Conservation (phyloP, 345 rosid genomes). For the Adansonia digitata region DNA sequence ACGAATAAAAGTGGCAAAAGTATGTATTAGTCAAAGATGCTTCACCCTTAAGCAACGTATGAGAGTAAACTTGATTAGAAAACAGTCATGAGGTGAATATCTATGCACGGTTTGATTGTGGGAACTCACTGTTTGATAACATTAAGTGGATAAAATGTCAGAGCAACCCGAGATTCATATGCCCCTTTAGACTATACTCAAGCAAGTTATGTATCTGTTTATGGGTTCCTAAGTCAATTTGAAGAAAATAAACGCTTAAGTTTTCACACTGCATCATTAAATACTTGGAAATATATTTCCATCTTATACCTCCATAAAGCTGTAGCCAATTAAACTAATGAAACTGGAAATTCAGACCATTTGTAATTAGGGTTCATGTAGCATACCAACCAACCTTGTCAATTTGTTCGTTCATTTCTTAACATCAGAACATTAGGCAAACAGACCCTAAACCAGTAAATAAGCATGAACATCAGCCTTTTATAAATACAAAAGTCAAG, state of each 20-base stretch:
- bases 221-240: neutral
- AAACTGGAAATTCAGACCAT: neutral
- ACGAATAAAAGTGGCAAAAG: neutral
- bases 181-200: neutral
- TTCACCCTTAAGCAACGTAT: neutral
- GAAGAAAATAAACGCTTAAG: neutral
- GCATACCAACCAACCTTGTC: neutral
- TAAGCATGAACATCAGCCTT: neutral
- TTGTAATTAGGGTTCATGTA: neutral
- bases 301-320: too few species aligned
- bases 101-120: neutral
- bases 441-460: neutral
- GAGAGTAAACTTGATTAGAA: neutral
- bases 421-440: neutral
- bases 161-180: neutral
- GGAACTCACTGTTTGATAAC: neutral
- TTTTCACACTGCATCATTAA: neutral
- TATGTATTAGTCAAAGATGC: neutral
- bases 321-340: neutral
- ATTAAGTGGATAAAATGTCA: neutral
- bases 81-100: neutral
- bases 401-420: neutral
- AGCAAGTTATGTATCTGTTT: neutral
- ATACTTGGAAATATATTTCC: neutral
- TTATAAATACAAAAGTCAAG: neutral